phyloP scores from a whole-genome alignment of 176 grass and related monocot species.

The Leersia perrieri region DNA sequence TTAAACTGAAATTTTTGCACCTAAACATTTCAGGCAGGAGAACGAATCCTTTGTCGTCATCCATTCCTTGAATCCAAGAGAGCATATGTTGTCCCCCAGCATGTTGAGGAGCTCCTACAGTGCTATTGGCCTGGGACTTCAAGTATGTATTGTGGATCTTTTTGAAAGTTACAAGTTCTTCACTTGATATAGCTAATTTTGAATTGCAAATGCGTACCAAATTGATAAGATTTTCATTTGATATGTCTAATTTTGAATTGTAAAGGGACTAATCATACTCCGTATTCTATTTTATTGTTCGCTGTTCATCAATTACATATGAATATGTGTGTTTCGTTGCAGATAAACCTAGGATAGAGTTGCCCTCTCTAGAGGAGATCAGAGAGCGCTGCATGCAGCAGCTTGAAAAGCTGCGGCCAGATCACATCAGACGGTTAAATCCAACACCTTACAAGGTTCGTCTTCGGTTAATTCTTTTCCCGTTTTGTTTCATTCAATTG shows the following conservation, averaged over 20 bases:
- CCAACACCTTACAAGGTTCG: slow-evolving; percentile 96
- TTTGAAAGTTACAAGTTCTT: slow-evolving; percentile 11
- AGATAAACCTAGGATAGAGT: slow-evolving; percentile 77
- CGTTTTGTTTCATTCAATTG: neutral
- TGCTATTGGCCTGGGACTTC: slow-evolving; percentile 88
- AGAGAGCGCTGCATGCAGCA: slow-evolving; percentile 88
- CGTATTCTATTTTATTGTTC: neutral
- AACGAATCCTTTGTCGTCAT: slow-evolving; percentile 86
- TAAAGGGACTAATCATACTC: neutral
- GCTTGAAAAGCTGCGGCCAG: slow-evolving; percentile 73
- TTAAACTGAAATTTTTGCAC: slow-evolving; percentile 23
- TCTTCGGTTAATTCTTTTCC: slow-evolving; percentile 17
- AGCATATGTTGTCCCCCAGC: slow-evolving; percentile 86
- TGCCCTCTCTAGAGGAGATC: slow-evolving; percentile 68
- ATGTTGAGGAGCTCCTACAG: slow-evolving; percentile 86
- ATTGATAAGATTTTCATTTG: neutral
- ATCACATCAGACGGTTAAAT: slow-evolving; percentile 93
- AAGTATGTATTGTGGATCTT: slow-evolving; percentile 43
- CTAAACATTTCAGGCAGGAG: slow-evolving; percentile 64
- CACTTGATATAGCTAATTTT: neutral
- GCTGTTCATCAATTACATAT: neutral
- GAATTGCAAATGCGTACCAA: neutral
- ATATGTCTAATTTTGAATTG: slow-evolving; percentile 12
- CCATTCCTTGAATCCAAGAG: slow-evolving; percentile 98
- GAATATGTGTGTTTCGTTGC: neutral